These are phyloP conservation scores for Dendrobium chrysotoxum DNA, from an alignment of 106 monocot species.

Conservation along the genomic window DNA sequence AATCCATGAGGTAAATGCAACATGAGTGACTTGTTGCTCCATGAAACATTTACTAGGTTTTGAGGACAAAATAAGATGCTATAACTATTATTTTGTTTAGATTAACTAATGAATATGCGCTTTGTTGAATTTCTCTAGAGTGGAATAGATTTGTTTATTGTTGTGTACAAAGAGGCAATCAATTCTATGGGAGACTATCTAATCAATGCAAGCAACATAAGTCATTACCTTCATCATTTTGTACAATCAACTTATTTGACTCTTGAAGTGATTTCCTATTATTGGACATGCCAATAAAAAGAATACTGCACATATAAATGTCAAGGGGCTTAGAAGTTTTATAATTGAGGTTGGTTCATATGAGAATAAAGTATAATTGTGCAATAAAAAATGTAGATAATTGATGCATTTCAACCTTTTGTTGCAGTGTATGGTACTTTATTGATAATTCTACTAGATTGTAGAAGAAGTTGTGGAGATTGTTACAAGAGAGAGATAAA, in stretches of 20 bases:
- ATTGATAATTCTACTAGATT: conserved; percentile 1
- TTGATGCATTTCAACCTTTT: background rate
- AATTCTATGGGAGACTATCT: conserved; percentile 41
- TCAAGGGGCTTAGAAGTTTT: conserved; percentile 29
- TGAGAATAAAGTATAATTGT: conserved; percentile 29
- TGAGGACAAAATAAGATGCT: background rate
- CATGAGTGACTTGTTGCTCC: background rate
- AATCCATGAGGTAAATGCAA: conserved; percentile 28
- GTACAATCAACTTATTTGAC: background rate
- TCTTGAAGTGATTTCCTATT: background rate
- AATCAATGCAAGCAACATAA: conserved; percentile 28
- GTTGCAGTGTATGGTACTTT: background rate
- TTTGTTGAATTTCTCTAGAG: conserved; percentile 3
- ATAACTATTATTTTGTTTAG: background rate
- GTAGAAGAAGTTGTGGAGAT: conserved; percentile 4
- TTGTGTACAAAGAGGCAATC: conserved; percentile 38
- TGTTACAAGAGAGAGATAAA: conserved; percentile 1
- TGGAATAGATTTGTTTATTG: conserved; percentile 37
- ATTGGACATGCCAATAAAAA: conserved; percentile 26
- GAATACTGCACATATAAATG: conserved; percentile 26
- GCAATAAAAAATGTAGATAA: background rate
- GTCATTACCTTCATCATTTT: background rate
- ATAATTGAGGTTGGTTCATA: conserved; percentile 28
- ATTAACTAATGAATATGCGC: background rate
- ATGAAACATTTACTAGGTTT: background rate